Conservation (phyloP, 2,329 filamentous ascomycete species). For the Neofusicoccum laricinum region DNA sequence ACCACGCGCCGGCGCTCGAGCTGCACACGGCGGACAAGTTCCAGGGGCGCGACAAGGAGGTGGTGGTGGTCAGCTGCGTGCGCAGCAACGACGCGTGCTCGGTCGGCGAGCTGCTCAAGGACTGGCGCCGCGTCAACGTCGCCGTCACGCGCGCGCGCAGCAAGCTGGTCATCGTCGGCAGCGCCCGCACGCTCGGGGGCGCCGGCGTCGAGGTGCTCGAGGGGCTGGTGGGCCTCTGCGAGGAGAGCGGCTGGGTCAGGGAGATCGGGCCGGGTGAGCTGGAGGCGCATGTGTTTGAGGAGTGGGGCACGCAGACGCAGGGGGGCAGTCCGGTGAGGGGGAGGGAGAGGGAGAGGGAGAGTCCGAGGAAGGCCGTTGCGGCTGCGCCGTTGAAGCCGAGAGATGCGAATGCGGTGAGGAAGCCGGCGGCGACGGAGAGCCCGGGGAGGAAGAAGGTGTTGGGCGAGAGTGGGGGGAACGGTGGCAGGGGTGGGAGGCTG, state of each 20-base stretch:
- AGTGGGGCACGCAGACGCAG: constrained; percentile 30
- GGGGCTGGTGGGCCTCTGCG: constrained; percentile 74
- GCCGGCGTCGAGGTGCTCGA: constrained; percentile 67
- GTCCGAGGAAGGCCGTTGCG: constrained; percentile 26
- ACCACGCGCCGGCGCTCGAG: constrained; percentile 60
- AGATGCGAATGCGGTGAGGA: constrained; percentile 17
- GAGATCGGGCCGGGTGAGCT: constrained; percentile 65
- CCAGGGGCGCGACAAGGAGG: constrained; percentile 93
- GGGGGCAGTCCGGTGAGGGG: constrained; percentile 13
- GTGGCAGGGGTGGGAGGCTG: constrained; percentile 23
- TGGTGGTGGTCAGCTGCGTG: constrained; percentile 83
- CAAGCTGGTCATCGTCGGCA: constrained; percentile 86
- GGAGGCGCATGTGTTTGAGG: constrained; percentile 66
- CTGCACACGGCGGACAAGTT: constrained; percentile 98
- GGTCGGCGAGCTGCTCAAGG: constrained; percentile 88
- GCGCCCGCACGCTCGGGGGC: constrained; percentile 66
- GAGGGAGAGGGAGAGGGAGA: constrained; percentile 21
- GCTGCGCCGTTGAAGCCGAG: background rate
- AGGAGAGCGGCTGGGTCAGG: constrained; percentile 74
- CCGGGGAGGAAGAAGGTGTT: constrained; percentile 21
- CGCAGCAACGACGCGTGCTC: constrained; percentile 76
- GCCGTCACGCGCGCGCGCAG: constrained; percentile 90
- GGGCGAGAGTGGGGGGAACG: constrained; percentile 19
- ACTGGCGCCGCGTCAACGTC: constrained; percentile 93
- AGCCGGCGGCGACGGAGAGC: constrained; percentile 18